phyloP scores from a whole-genome alignment of 2,329 filamentous ascomycete genomes.

The Torrubiellomyces zombiae region DNA sequence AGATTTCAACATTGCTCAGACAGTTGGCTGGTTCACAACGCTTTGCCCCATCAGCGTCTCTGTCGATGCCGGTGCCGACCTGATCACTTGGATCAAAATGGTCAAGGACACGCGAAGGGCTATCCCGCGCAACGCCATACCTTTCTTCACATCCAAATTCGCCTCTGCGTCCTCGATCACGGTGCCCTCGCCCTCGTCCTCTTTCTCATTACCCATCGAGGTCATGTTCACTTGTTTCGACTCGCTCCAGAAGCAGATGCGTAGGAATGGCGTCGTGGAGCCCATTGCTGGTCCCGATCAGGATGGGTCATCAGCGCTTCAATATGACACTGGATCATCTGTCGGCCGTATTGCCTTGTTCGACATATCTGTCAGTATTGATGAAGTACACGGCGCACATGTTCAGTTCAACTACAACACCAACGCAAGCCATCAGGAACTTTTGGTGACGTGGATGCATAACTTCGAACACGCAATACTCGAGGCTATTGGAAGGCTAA shows the following conservation, averaged over 20 bases:
- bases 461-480: slow-evolving; percentile 28
- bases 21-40: slow-evolving; percentile 44
- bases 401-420: slow-evolving; percentile 29
- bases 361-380: slow-evolving; percentile 30
- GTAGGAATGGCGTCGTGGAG: slow-evolving; percentile 30
- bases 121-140: slow-evolving; percentile 25
- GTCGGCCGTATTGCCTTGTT: slow-evolving; percentile 34
- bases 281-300: slow-evolving; percentile 24
- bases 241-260: slow-evolving; percentile 29
- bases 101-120: slow-evolving; percentile 34
- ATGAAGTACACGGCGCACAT: slow-evolving; percentile 23
- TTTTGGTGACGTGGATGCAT: slow-evolving; percentile 28
- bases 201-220: slow-evolving; percentile 33
- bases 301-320: slow-evolving; percentile 18
- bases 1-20: slow-evolving; percentile 35
- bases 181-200: no score
- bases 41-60: slow-evolving; percentile 33
- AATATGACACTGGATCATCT: slow-evolving; percentile 25
- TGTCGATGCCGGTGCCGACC: slow-evolving; percentile 26
- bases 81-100: slow-evolving; percentile 32
- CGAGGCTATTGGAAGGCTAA: slow-evolving; percentile 24
- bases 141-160: slow-evolving; percentile 31
- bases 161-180: slow-evolving; percentile 17
- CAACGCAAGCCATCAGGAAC: slow-evolving; percentile 22
- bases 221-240: slow-evolving; percentile 41